Percentiles rank a stretch among this genome's conserved stretches.
Evolutionary conservation across 306 rosid genomes (phyloP).

Genomic region (Herpetospermum pedunculosum): DNA sequence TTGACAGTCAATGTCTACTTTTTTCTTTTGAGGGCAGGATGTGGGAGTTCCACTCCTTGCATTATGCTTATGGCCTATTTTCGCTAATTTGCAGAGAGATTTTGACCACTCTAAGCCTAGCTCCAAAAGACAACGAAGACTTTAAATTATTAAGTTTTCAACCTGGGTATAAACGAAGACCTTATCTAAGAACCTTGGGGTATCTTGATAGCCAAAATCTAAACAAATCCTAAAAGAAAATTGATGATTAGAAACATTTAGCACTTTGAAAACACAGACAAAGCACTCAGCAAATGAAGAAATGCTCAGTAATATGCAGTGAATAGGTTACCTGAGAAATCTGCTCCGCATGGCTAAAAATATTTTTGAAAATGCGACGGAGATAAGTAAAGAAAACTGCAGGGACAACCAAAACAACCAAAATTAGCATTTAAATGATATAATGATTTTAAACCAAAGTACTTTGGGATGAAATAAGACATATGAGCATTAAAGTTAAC

Average conservation of each 20-base stretch:
- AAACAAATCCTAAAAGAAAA: not conserved
- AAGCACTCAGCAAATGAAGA: not conserved
- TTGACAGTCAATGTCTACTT: not conserved
- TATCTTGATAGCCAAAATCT: not conserved
- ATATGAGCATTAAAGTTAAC: not conserved
- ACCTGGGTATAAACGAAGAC: not conserved
- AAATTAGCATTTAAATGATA: not conserved
- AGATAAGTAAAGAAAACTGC: slow-evolving; percentile 85
- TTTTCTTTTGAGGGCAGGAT: not conserved
- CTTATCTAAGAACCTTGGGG: not conserved
- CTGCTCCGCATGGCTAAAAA: slow-evolving; percentile 88
- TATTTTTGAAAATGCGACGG: slow-evolving; percentile 86
- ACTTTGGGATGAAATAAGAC: not conserved
- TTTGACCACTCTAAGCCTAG: not conserved
- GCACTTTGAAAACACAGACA: not conserved
- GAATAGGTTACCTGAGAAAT: slow-evolving; percentile 62
- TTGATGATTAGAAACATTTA: not conserved
- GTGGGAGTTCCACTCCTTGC: not conserved
- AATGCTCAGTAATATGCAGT: not conserved
- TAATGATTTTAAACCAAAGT: not conserved
- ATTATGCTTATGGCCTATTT: not conserved
- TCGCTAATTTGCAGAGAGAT: not conserved
- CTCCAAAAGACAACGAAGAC: not conserved
- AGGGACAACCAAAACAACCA: slow-evolving; percentile 4
- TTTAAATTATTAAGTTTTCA: not conserved